phyloP scores from a whole-genome alignment of 2,329 filamentous ascomycete species.

The Raffaelea deltoideospora region DNA sequence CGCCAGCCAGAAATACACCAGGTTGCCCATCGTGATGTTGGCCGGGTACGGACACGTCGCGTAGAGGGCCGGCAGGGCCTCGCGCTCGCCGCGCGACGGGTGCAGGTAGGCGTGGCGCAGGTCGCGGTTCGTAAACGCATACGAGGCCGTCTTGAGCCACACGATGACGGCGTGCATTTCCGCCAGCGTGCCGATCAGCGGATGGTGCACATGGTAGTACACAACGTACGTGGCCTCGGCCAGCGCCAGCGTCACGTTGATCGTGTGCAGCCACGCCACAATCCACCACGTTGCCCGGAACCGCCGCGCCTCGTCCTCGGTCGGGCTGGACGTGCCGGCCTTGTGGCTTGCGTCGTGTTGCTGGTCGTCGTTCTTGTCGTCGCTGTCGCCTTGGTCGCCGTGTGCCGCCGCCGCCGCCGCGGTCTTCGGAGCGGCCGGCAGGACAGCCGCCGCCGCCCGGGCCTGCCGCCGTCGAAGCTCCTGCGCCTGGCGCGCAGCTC shows the following conservation, averaged over 20 bases:
- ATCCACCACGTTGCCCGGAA: conserved; percentile 67
- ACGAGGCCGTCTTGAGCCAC: conserved; percentile 91
- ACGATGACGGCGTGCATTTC: conserved; percentile 89
- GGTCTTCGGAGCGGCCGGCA: neutral
- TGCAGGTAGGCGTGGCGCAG: conserved; percentile 82
- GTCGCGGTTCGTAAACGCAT: conserved; percentile 92
- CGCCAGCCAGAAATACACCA: conserved; percentile 96
- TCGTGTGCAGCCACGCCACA: conserved; percentile 63
- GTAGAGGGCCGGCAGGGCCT: conserved; percentile 69
- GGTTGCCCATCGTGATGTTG: conserved; percentile 78
- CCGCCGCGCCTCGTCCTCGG: conserved; percentile 45
- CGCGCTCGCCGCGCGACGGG: conserved; percentile 49
- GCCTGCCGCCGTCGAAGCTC: conserved; percentile 39
- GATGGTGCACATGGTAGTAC: conserved; percentile 84
- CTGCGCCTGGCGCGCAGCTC: conserved; percentile 66
- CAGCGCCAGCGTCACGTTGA: conserved; percentile 74
- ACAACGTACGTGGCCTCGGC: conserved; percentile 70
- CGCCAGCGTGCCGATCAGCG: conserved; percentile 78
- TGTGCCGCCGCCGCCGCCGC: neutral
- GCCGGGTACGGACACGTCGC: conserved; percentile 68
- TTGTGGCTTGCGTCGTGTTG: no score
- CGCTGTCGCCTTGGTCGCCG: neutral
- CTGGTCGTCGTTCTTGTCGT: conserved; percentile 15
- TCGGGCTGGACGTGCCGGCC: conserved; percentile 36
- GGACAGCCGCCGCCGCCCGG: no score